phyloP scores from a whole-genome alignment of 1,284 basidiomycete species.

The Bondarzewia mesenterica region DNA sequence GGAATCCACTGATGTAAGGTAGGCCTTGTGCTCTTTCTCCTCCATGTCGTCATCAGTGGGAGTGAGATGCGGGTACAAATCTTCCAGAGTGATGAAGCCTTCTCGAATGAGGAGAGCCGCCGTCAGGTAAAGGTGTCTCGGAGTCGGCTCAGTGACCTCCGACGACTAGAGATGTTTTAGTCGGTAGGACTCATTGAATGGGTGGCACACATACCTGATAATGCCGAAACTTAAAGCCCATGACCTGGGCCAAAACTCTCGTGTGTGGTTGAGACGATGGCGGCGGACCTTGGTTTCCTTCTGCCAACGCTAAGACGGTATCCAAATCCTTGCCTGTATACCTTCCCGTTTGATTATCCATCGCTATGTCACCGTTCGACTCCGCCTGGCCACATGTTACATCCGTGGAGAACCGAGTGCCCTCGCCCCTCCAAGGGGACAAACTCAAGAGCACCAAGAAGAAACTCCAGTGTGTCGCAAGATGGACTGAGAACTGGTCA shows the following conservation, averaged over 20 bases:
- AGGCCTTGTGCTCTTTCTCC: constrained; percentile 50
- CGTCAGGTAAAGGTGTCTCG: constrained; percentile 72
- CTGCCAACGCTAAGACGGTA: constrained; percentile 51
- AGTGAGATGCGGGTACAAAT: constrained; percentile 81
- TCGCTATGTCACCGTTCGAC: constrained; percentile 26
- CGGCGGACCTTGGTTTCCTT: constrained; percentile 20
- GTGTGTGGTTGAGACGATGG: constrained; percentile 25
- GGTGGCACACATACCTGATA: constrained; percentile 59
- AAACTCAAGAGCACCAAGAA: constrained; percentile 81
- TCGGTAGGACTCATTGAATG: constrained; percentile 2
- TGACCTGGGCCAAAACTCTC: constrained; percentile 78
- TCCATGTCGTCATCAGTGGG: constrained; percentile 75
- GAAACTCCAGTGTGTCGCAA: constrained; percentile 84
- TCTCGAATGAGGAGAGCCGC: constrained; percentile 87
- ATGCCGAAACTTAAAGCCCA: constrained; percentile 93
- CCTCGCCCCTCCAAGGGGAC: constrained; percentile 43
- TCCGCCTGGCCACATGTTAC: constrained; percentile 42
- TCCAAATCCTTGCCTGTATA: constrained; percentile 58
- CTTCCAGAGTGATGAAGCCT: constrained; percentile 78
- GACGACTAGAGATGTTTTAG: constrained; percentile 32
- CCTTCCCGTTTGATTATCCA: constrained; percentile 29
- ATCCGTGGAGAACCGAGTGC: constrained; percentile 1
- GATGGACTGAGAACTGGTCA: constrained; percentile 81
- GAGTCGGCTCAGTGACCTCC: constrained; percentile 52
- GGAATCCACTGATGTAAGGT: constrained; percentile 57